Evolutionary conservation across 345 rosid genomes (phyloP), one percentile per base, ranked within the genome.

Genomic region (Pistacia integerrima): DNA sequence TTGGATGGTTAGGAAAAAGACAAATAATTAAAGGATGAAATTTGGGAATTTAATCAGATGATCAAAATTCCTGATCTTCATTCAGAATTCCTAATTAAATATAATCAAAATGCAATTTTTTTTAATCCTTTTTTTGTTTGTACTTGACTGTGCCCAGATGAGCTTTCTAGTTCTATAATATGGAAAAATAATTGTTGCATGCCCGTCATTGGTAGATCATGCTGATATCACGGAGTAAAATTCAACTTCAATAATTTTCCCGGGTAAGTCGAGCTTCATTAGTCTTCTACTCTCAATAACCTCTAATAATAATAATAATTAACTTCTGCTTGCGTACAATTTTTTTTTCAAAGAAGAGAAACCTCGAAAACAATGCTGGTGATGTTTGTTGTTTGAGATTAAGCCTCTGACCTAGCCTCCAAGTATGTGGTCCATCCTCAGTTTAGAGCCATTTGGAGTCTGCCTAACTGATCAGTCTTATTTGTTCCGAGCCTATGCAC

Each of bases 1-100:
- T 74, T 67, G 73, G 75, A 69, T 58, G 64, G 48, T 52, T 44
- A 16, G 17, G 11, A 30, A 82, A 74, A 78, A 0, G 67, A 12
- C 54, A 78, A 60, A 75, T 41, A 6, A 41, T 41, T 2, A 61
- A 66, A n/a, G 20, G 64, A 46, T 63, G 57, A 59, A 16, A 52
- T 62, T 56, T 17, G 52, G 49, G 46, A 38, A 38, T 38, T 25
- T 38, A 38, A 38, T 38, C 6, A 38, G 5, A 38, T 38, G 41
- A 38, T 38, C 41, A 38, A 38, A 38, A 38, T 41, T 41, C 46
- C 46, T 71, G 12, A 46, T 59, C 22, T 16, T 11, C 22, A 22
- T 59, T 72, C 36, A 41, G 22, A 59, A 35, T 58, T 41, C 35
- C 58, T 58, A 8, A 36, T 58, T 44, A 11, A 25, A 1, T 7